Percentiles rank a stretch among this genome's conserved stretches.
Conservation (phyloP, 2,329 filamentous ascomycete species). For the Shiraia bambusicola region DNA sequence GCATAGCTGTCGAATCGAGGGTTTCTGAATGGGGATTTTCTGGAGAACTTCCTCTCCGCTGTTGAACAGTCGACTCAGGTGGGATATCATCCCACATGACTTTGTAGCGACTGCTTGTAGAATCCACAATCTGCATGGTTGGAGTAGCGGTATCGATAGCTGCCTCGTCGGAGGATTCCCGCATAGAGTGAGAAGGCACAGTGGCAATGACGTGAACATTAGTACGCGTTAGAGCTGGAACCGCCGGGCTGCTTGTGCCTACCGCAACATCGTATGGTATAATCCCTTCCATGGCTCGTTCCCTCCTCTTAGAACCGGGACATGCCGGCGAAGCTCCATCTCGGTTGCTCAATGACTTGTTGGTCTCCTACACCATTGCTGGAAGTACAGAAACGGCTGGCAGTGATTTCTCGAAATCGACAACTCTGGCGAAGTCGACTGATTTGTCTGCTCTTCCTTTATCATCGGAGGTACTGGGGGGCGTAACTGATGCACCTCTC, state of each 20-base stretch:
- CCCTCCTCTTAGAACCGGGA: no score
- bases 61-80: conserved; percentile 8
- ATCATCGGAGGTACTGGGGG: no score
- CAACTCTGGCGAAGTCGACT: no score
- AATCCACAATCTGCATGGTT: conserved; percentile 38
- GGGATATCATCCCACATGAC: conserved; percentile 37
- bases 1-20: conserved; percentile 11
- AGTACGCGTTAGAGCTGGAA: conserved; percentile 34
- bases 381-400: no score
- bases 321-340: no score
- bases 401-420: no score
- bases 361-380: no score
- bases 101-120: conserved; percentile 29
- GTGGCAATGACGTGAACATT: conserved; percentile 40
- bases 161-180: conserved; percentile 2
- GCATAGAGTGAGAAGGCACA: conserved; percentile 17
- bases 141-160: conserved; percentile 27
- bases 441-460: no score
- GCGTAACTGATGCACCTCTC: no score
- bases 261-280: no score
- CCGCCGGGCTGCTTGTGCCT: conserved; percentile 26
- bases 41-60: conserved; percentile 19
- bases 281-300: no score
- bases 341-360: no score
- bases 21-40: conserved; percentile 21